phyloP scores from a whole-genome alignment of 495 filamentous ascomycete species.

The Aspergillus bridgeri region DNA sequence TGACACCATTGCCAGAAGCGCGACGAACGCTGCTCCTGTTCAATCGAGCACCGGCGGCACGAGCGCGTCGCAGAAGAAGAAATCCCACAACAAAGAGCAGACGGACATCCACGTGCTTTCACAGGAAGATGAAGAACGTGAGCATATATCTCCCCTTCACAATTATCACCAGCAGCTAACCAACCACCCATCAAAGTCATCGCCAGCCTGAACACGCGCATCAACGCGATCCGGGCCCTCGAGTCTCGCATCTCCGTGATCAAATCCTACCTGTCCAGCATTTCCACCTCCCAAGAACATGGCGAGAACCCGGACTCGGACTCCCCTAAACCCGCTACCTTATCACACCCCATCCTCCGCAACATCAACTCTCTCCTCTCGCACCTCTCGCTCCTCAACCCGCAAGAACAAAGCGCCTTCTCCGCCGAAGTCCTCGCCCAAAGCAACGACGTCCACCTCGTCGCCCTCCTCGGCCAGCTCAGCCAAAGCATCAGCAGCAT shows the following conservation, averaged over 20 bases:
- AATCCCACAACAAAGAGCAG: conserved; percentile 38
- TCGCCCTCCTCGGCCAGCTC: conserved; percentile 66
- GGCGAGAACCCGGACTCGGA: conserved; percentile 8
- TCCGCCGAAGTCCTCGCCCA: conserved; percentile 63
- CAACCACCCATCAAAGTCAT: conserved; percentile 45
- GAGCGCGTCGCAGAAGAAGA: conserved; percentile 18
- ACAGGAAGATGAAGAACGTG: conserved; percentile 74
- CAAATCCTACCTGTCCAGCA: conserved; percentile 70
- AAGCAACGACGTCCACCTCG: conserved; percentile 72
- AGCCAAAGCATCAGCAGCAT: conserved; percentile 63
- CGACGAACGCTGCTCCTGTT: conserved; percentile 68
- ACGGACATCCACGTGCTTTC: conserved; percentile 54
- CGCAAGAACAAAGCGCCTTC: conserved; percentile 53
- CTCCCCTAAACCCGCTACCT: conserved; percentile 11
- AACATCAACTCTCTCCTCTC: conserved; percentile 54
- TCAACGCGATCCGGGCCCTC: conserved; percentile 89
- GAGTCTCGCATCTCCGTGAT: conserved; percentile 80
- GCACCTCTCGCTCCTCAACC: conserved; percentile 51
- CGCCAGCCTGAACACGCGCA: conserved; percentile 72
- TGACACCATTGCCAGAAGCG: conserved; percentile 81
- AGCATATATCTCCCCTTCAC: conserved; percentile 13
- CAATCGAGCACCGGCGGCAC: conserved; percentile 15
- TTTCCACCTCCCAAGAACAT: conserved; percentile 53
- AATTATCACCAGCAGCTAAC: conserved; percentile 11
- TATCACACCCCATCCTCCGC: conserved; percentile 52